Evolutionary conservation across 345 rosid species (phyloP).

Genomic region (Lumnitzera littorea): DNA sequence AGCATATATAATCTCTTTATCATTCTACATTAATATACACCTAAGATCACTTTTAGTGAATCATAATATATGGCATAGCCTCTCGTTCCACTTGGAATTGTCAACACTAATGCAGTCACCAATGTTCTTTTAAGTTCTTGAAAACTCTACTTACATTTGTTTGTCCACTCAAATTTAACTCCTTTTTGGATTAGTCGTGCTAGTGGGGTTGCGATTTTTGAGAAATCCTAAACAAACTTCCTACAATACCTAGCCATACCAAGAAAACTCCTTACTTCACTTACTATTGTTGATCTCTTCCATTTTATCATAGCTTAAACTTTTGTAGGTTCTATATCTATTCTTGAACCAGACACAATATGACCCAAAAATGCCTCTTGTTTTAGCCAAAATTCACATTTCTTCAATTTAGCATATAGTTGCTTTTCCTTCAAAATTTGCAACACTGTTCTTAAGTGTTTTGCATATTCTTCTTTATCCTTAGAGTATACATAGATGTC

Average conservation of each 20-base stretch:
- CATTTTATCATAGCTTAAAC: background rate
- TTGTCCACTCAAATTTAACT: background rate
- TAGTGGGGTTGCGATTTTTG: background rate
- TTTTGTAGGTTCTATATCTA: background rate
- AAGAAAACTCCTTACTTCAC: background rate
- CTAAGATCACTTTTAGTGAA: background rate
- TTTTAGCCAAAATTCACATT: too few species aligned
- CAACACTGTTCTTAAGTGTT: too few species aligned
- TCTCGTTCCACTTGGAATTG: background rate
- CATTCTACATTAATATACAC: background rate
- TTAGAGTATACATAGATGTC: background rate
- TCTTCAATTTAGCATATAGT: too few species aligned
- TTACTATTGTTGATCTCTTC: background rate
- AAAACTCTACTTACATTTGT: background rate
- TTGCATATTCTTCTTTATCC: background rate
- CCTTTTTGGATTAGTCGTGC: background rate
- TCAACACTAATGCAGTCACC: background rate
- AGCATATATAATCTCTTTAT: background rate
- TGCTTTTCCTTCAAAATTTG: too few species aligned
- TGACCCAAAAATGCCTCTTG: too few species aligned
- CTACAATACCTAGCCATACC: background rate
- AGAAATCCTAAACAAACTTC: background rate
- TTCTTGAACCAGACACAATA: background rate
- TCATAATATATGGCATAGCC: background rate
- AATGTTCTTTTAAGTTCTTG: background rate